Base-by-base conservation (phyloP, 176 grass and related monocot genomes). In the Otatea glauca region DNA sequence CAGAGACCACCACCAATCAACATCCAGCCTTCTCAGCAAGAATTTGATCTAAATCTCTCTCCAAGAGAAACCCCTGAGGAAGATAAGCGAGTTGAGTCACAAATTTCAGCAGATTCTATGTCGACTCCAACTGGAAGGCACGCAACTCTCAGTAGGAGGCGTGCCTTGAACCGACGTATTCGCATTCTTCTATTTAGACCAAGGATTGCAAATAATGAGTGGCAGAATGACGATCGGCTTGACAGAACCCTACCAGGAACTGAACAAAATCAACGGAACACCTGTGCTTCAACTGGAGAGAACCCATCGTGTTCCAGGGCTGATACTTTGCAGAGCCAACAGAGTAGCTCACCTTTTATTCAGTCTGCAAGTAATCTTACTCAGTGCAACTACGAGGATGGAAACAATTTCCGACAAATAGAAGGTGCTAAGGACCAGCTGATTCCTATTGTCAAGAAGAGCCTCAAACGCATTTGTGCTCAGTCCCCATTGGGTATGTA, bases 31-130 rank as follows among this genome's bases (percentile, higher is more conserved):
- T 79, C 85, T 84, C 41, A 41, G 16, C 80, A 88, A 82, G 81
- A 85, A 49, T 81, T 95, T 66, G 93, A 95, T 90, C 83, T 95
- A 34, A 95, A 95, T 88, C 85, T 87, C 25, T 85, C 88, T 53
- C 93, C 93, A 66, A 89, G 81, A 75, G 87, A 89, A 68, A 55
- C 67, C 72, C 59, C 64, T 54, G 88, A 92, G 10, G 93, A 92
- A 63, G 82, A 81, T 68, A 77, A 88, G 58, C 87, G 55, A 74
- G 77, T 62, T 11, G 75, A 81, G 24, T 75, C 85, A 38, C 91
- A 82, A 15, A 42, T 80, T 55, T 78, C 84, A 50, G 73, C 86
- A 37, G 92, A 74, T 88, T 77, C 72, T 79, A 32, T 85, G 79
- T 32, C 84, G 45, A 95, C 77, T 34, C 78, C 87, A 65, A 79